Evolutionary conservation across 495 filamentous ascomycete species (phyloP).

Genomic region (Penicillium cosmopolitanum): DNA sequence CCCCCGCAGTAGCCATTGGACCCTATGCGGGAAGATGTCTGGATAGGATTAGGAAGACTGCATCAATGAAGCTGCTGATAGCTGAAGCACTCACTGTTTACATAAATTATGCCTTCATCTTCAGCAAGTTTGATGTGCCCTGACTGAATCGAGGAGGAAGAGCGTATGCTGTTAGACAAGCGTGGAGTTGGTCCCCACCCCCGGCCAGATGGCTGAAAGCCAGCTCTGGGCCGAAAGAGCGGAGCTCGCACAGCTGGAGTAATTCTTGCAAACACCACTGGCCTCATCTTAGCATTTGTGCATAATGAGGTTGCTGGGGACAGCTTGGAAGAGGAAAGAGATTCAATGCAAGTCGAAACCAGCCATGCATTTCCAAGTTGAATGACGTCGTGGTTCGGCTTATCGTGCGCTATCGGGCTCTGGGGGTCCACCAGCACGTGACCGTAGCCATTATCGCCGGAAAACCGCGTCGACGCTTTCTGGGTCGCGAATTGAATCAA

Average conservation of each 20-base stretch:
- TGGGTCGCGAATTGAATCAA: neutral
- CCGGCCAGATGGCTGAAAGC: conserved; percentile 10
- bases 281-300: conserved; percentile 18
- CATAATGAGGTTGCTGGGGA: conserved; percentile 6
- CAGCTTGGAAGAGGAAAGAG: conserved; percentile 3
- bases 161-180: conserved; percentile 14
- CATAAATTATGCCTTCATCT: conserved; percentile 82
- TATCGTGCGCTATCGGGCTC: conserved; percentile 11
- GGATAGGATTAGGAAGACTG: conserved; percentile 14
- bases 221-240: conserved; percentile 6
- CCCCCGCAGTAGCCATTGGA: conserved; percentile 67
- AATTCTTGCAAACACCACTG: conserved; percentile 8
- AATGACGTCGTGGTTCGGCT: conserved; percentile 23
- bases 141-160: conserved; percentile 33
- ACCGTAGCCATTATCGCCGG: conserved; percentile 8
- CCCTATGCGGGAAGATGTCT: conserved; percentile 84
- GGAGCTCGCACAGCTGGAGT: conserved; percentile 10
- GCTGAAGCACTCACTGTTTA: conserved; percentile 69
- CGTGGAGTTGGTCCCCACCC: conserved; percentile 26
- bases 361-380: neutral
- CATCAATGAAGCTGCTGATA: neutral
- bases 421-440: conserved; percentile 16
- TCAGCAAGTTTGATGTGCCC: conserved; percentile 76
- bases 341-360: conserved; percentile 2
- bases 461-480: conserved; percentile 13